phyloP scores from a whole-genome alignment of 192 early-diverging fungal species.

The Umbelopsis ramanniana region DNA sequence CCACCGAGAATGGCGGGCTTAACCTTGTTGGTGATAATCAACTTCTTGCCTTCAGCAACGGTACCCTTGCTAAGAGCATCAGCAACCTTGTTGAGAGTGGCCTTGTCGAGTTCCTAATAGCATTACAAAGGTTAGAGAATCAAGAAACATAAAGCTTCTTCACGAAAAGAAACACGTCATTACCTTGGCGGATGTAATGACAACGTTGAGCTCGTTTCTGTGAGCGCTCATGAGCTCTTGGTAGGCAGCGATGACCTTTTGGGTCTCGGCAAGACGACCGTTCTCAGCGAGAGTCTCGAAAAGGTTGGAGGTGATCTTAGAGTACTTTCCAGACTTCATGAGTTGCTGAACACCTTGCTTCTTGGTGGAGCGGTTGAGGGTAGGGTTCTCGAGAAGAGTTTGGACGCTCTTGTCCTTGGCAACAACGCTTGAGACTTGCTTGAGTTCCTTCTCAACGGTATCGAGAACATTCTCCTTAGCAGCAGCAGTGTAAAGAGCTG shows the following conservation, averaged over 20 bases:
- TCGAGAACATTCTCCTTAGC: conserved; percentile 79
- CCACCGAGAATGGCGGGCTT: conserved; percentile 94
- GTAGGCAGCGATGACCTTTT: conserved; percentile 82
- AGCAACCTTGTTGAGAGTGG: conserved; percentile 62
- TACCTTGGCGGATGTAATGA: conserved; percentile 90
- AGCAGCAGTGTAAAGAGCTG: conserved; percentile 94
- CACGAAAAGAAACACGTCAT: not conserved
- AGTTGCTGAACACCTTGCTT: conserved; percentile 72
- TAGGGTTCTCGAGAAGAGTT: conserved; percentile 84
- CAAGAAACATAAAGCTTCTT: not conserved
- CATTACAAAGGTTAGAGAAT: not conserved
- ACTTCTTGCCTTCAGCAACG: conserved; percentile 80
- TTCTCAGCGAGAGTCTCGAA: conserved; percentile 93
- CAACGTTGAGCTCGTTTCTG: conserved; percentile 86
- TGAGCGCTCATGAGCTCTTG: conserved; percentile 84
- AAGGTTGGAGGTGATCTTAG: conserved; percentile 88
- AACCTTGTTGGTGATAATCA: conserved; percentile 87
- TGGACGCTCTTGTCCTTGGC: conserved; percentile 73
- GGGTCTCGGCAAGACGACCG: conserved; percentile 86
- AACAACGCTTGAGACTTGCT: conserved; percentile 65
- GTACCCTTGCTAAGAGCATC: conserved; percentile 65
- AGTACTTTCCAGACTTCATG: conserved; percentile 68
- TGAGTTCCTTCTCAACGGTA: conserved; percentile 85
- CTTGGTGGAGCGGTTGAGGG: conserved; percentile 81
- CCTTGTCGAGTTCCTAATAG: conserved; percentile 77